phyloP scores from a whole-genome alignment of 1,139 yeast genomes.

The Hyphopichia khmerensis region DNA sequence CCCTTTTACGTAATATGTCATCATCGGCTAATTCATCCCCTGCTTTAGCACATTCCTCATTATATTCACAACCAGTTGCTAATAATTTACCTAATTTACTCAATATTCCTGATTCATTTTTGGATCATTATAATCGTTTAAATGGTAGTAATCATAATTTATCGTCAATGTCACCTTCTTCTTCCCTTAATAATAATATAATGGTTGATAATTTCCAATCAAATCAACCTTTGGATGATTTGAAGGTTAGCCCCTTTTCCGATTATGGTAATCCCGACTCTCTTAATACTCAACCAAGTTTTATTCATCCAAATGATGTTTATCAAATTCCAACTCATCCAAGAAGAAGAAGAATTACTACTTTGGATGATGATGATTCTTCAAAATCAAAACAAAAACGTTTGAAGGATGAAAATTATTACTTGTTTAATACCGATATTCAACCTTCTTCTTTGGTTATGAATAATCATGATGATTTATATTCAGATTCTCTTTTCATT shows the following conservation, averaged over 20 bases:
- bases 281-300: constrained; percentile 19
- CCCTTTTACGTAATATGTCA: constrained; percentile 3
- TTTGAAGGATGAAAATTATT: constrained; percentile 36
- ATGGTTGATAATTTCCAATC: constrained; percentile 1
- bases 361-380: constrained; percentile 26
- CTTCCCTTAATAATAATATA: constrained; percentile 3
- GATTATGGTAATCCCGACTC: constrained; percentile 42
- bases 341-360: constrained; percentile 37
- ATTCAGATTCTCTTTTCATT: constrained; percentile 29
- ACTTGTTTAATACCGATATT: constrained; percentile 42
- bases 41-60: constrained; percentile 9
- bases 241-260: constrained; percentile 27
- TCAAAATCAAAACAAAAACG: constrained; percentile 8
- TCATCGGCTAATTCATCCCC: constrained; percentile 19
- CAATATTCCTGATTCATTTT: constrained; percentile 31
- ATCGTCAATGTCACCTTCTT: background rate
- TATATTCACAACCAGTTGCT: constrained; percentile 7
- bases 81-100: constrained; percentile 25
- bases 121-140: constrained; percentile 23
- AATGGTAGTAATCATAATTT: constrained; percentile 5
- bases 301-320: constrained; percentile 6
- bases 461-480: constrained; percentile 14
- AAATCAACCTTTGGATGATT: background rate
- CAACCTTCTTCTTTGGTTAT: constrained; percentile 43
- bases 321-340: constrained; percentile 8